These are phyloP conservation scores for Dactylonectria estremocensis DNA, from an alignment of 2,329 filamentous ascomycete species.

Conservation along the genomic window DNA sequence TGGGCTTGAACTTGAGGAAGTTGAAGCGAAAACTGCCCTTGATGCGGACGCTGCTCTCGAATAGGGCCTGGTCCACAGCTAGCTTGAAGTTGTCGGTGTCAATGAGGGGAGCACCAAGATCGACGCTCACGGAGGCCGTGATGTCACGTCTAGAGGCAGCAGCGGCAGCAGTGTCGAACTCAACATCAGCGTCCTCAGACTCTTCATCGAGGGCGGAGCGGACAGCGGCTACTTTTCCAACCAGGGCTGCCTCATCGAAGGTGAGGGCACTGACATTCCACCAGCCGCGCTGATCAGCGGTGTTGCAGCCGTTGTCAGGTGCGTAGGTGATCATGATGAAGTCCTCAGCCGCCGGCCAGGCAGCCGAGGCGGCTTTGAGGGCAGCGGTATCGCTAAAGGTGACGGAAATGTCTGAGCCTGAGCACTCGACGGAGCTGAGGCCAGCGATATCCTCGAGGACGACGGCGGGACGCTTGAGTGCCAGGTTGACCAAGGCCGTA, in stretches of 20 bases:
- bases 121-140: no score
- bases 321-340: constrained; percentile 8
- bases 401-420: background rate
- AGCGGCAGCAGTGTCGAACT: no score
- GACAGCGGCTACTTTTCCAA: no score
- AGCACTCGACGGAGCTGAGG: constrained; percentile 9
- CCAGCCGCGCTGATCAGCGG: constrained; percentile 5
- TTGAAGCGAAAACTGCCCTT: constrained; percentile 6
- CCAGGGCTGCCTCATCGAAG: no score
- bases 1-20: background rate
- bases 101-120: background rate
- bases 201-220: no score
- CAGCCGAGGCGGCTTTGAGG: no score
- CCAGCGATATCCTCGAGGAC: constrained; percentile 5
- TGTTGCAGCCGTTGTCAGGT: constrained; percentile 3
- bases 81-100: constrained; percentile 6
- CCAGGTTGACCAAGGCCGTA: background rate
- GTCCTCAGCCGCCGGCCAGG: background rate
- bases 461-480: constrained; percentile 1
- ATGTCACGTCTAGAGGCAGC: no score
- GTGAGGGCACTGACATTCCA: background rate
- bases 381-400: no score
- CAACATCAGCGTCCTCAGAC: no score
- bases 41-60: constrained; percentile 7
- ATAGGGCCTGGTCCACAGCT: background rate